Evolutionary conservation across 768 basidiomycete species (phyloP).

Genomic region (Trametes meyenii): DNA sequence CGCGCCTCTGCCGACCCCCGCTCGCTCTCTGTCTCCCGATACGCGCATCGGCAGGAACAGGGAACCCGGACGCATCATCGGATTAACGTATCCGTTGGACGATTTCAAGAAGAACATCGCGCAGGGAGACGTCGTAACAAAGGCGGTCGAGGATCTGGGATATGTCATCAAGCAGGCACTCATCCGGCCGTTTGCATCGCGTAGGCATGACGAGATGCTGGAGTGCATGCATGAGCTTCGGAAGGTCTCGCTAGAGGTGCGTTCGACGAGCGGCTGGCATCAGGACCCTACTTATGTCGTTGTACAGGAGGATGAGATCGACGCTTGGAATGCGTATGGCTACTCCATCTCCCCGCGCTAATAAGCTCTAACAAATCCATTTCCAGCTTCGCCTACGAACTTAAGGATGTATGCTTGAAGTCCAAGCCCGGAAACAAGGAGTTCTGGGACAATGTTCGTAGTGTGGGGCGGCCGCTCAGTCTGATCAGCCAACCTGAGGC

Average conservation of each 20-base stretch:
- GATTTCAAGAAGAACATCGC: slow-evolving; percentile 77
- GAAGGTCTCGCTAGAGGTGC: slow-evolving; percentile 63
- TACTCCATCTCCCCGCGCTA: not conserved
- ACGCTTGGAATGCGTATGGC: slow-evolving; percentile 75
- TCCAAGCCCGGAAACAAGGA: slow-evolving; percentile 58
- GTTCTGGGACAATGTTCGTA: slow-evolving; percentile 64
- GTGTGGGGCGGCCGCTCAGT: slow-evolving; percentile 53
- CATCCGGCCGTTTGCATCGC: slow-evolving; percentile 66
- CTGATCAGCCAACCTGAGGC: slow-evolving; percentile 70
- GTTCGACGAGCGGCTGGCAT: slow-evolving; percentile 22
- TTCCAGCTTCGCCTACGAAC: slow-evolving; percentile 59
- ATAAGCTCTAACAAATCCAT: not conserved
- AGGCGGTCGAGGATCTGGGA: slow-evolving; percentile 82
- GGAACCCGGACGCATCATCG: slow-evolving; percentile 75
- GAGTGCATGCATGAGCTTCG: slow-evolving; percentile 74
- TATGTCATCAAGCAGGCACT: slow-evolving; percentile 73
- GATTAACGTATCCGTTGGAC: slow-evolving; percentile 67
- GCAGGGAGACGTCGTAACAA: slow-evolving; percentile 78
- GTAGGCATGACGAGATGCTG: slow-evolving; percentile 69
- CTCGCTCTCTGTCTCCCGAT: slow-evolving; percentile 43
- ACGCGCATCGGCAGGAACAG: slow-evolving; percentile 50
- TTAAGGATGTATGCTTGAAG: slow-evolving; percentile 57
- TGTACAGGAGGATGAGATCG: slow-evolving; percentile 79
- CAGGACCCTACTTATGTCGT: not conserved
- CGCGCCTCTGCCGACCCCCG: slow-evolving; percentile 52